Conservation (phyloP, 805 yeast genomes). For the Lipomyces yamadae region DNA sequence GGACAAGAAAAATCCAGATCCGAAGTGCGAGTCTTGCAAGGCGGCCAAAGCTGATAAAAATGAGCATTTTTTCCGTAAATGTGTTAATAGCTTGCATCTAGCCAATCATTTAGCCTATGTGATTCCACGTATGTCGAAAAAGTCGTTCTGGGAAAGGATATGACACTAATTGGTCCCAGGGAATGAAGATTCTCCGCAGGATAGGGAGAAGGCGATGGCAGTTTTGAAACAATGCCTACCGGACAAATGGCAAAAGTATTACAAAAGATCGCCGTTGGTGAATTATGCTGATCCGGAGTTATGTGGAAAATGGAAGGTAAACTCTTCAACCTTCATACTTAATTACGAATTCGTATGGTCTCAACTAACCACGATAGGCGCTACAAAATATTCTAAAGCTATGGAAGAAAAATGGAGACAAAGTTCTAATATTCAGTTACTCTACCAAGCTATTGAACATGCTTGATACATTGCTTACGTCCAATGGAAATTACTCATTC, state of each 20-base stretch:
- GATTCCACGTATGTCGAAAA: slow-evolving; percentile 21
- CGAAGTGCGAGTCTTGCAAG: slow-evolving; percentile 3
- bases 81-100: slow-evolving; percentile 18
- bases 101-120: slow-evolving; percentile 32
- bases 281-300: slow-evolving; percentile 32
- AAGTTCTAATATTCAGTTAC: slow-evolving; percentile 32
- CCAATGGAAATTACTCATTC: slow-evolving; percentile 19
- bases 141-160: not conserved
- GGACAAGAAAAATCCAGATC: not conserved
- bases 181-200: slow-evolving; percentile 18
- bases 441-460: slow-evolving; percentile 28
- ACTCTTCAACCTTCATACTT: not conserved
- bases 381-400: slow-evolving; percentile 15
- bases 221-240: slow-evolving; percentile 26
- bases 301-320: slow-evolving; percentile 33
- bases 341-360: not conserved
- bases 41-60: not conserved
- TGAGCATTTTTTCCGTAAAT: slow-evolving; percentile 27
- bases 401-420: slow-evolving; percentile 25
- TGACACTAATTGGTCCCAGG: slow-evolving; percentile 2
- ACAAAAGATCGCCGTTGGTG: slow-evolving; percentile 19
- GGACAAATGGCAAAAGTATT: slow-evolving; percentile 12
- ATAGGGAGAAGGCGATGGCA: slow-evolving; percentile 6
- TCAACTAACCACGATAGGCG: slow-evolving; percentile 7
- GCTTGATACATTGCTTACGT: slow-evolving; percentile 21